Evolutionary conservation across 129 eudicot species (phyloP), one percentile per base, ranked within the genome.

Genomic region (Escallonia herrerae): DNA sequence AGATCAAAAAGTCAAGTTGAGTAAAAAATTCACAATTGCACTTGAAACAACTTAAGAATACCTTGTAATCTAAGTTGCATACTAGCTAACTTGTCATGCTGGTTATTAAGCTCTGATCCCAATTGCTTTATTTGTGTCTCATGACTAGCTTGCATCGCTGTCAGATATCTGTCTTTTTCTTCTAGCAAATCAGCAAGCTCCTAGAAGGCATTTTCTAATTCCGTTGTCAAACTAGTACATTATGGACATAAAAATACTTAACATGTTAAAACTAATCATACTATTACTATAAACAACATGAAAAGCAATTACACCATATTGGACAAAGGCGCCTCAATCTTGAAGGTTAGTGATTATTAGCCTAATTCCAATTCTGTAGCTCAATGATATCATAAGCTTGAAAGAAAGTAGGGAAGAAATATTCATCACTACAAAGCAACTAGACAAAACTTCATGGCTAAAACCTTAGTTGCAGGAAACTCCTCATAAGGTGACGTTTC

Each of bases 161-260:
- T 77, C 56, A 85, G 76, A 67, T 88, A 72, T 71, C 78, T 82
- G 77, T 61, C 83, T 76, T 80, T 86, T 63, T 88, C 96, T 78
- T 91, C 95, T 74, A 85, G 73, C 62, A 81, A 50, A 77, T 84
- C 95, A 75, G 84, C 77, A 61, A 81, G 86, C 70, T 93, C 99
- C 99, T 93, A 81, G 82, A 87, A 87, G 82, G 66, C 72, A 83
- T 82, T 22, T 71, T 68, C 79, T 53, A 74, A 2, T 65, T 80
- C 72, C 63, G 72, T 67, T 74, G 84, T 82, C 84, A 84, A 87
- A 56, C 73, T 75, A 60, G 62, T 67, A 74, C 74, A 77, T 72
- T 56, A 64, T 75, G 72, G 53, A 65, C 50, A 60, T 42, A 77
- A 13, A 14, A 55, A 22, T 22, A 22, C 33, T 22, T 22, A 22